A percentile compares a stretch with the other conserved stretches of the same genome.
Evolutionary conservation across 345 rosid genomes (phyloP).

Genomic region (Sisymbrium altissimum): DNA sequence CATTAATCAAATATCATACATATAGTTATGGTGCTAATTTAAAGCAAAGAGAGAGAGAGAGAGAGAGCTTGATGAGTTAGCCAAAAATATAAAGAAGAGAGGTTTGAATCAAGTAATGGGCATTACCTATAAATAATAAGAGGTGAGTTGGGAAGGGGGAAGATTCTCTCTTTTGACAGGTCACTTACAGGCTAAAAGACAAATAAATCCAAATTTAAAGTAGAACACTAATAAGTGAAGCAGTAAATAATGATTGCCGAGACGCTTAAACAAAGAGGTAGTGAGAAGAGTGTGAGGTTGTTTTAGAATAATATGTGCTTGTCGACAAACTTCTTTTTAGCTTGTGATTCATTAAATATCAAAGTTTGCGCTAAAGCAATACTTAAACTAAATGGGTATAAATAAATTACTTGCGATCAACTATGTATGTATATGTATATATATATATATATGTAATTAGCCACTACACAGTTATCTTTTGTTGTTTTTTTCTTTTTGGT

Average conservation of each 20-base stretch:
- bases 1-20: neutral
- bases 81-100: conserved; percentile 26
- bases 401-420: neutral
- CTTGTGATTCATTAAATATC: conserved; percentile 17
- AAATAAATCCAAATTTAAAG: conserved; percentile 28
- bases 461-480: neutral
- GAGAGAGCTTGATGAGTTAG: conserved; percentile 1
- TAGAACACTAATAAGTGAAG: conserved; percentile 24
- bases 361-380: conserved; percentile 14
- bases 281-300: conserved; percentile 14
- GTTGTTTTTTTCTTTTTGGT: too few relatives aligned
- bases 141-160: conserved; percentile 29
- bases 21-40: neutral
- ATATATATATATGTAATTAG: neutral
- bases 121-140: conserved; percentile 30
- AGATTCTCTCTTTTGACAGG: conserved; percentile 37
- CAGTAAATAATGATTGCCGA: conserved; percentile 19
- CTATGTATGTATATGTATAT: neutral
- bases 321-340: conserved; percentile 21
- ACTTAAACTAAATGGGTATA: neutral
- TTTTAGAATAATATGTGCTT: conserved; percentile 11
- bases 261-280: conserved; percentile 11
- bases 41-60: neutral
- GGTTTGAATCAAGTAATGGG: conserved; percentile 27
- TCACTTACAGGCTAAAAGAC: conserved; percentile 39